Conservation (phyloP, 2,329 filamentous ascomycete genomes). For the Monosporascus sp. region DNA sequence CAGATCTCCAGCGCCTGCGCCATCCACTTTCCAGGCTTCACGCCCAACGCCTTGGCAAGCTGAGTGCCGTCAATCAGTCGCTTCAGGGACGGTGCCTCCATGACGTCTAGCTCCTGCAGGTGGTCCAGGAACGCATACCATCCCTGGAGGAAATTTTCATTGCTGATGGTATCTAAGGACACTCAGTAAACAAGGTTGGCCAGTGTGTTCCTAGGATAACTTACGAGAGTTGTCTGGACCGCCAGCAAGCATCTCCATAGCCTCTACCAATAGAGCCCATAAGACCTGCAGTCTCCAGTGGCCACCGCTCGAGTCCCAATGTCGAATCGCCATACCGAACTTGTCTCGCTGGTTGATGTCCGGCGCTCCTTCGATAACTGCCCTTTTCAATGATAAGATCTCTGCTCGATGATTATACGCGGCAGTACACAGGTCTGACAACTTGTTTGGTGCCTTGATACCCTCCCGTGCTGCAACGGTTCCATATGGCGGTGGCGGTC, state of each 20-base stretch:
- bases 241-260: conserved; percentile 35
- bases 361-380: conserved; percentile 40
- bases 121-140: conserved; percentile 55
- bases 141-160: conserved; percentile 35
- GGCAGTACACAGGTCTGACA: conserved; percentile 61
- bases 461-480: conserved; percentile 67
- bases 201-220: conserved; percentile 12
- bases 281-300: conserved; percentile 69
- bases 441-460: conserved; percentile 72
- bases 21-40: conserved; percentile 82
- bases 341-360: conserved; percentile 51
- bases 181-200: conserved; percentile 1
- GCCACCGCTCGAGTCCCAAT: conserved; percentile 57
- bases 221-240: conserved; percentile 35
- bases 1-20: conserved; percentile 71
- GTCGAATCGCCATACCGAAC: conserved; percentile 68
- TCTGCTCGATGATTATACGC: conserved; percentile 56
- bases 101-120: conserved; percentile 47
- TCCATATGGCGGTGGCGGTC: conserved; percentile 51
- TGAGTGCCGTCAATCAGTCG: conserved; percentile 69
- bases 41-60: conserved; percentile 61
- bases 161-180: conserved; percentile 6
- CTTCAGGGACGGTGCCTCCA: conserved; percentile 53
- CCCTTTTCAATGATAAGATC: conserved; percentile 58
- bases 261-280: conserved; percentile 61